A percentile compares a stretch with the other conserved stretches of the same genome.
Evolutionary conservation across 345 rosid species (phyloP).

Genomic region (Kandelia obovata): DNA sequence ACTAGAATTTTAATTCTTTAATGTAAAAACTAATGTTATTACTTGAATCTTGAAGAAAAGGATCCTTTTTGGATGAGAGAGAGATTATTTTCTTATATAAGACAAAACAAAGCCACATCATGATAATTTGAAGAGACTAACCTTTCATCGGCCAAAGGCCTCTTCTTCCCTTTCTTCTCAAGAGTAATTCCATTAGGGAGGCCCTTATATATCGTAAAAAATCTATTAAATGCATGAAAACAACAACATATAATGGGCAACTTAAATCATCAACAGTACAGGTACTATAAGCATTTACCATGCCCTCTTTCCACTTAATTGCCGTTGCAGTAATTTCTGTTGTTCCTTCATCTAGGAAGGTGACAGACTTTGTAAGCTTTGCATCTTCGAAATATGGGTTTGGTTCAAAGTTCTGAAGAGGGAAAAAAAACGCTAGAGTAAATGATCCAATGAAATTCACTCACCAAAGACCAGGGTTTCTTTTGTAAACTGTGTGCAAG

Average conservation of each 20-base stretch:
- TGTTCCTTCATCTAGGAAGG: conserved; percentile 83
- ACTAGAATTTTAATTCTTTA: no score
- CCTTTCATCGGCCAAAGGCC: conserved; percentile 71
- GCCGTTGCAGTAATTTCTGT: conserved; percentile 70
- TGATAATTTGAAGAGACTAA: conserved; percentile 19
- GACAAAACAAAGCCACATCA: not conserved
- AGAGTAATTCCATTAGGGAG: conserved; percentile 73
- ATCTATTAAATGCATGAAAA: not conserved
- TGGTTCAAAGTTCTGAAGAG: conserved; percentile 58
- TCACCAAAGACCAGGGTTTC: not conserved
- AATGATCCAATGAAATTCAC: not conserved
- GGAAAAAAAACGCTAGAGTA: not conserved
- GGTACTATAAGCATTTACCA: conserved; percentile 36
- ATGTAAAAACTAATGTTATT: no score
- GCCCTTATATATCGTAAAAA: conserved; percentile 39
- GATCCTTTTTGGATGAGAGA: not conserved
- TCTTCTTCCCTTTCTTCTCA: conserved; percentile 87
- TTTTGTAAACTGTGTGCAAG: not conserved
- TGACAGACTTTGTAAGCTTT: conserved; percentile 71
- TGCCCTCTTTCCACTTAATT: conserved; percentile 91
- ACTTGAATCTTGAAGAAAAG: no score
- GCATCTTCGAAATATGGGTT: conserved; percentile 86
- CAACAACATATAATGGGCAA: not conserved
- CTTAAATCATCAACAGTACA: no score
- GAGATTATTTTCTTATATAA: not conserved